A percentile compares a stretch with the other conserved stretches of the same genome.
These are phyloP conservation scores for Pistacia atlantica DNA, from an alignment of 345 rosid species.

Conservation along the genomic window DNA sequence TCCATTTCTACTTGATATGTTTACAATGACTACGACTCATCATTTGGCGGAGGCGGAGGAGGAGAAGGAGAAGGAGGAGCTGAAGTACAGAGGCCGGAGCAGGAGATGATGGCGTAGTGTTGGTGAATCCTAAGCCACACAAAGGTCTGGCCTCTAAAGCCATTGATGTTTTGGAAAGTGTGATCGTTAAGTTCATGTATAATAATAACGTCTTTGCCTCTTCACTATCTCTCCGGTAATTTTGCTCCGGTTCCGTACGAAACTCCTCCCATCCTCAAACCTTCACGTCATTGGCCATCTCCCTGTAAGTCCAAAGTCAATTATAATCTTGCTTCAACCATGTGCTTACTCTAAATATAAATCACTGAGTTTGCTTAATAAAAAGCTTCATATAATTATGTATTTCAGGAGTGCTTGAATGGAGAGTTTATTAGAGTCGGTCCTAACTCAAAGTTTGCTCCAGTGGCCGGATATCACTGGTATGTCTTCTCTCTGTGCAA, in stretches of 20 bases:
- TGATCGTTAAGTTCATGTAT: constrained; percentile 69
- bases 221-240: constrained; percentile 83
- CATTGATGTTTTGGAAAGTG: constrained; percentile 63
- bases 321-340: background rate
- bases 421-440: constrained; percentile 94
- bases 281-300: constrained; percentile 77
- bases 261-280: constrained; percentile 66
- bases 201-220: constrained; percentile 76
- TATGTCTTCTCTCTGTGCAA: constrained; percentile 11
- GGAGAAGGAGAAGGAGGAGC: constrained; percentile 21
- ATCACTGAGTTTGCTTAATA: too few species aligned
- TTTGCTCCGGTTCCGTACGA: constrained; percentile 74
- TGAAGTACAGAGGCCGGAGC: constrained; percentile 18
- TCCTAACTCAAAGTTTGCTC: constrained; percentile 80
- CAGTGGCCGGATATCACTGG: constrained; percentile 98
- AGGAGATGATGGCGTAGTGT: constrained; percentile 29
- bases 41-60: constrained; percentile 6
- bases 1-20: too few species aligned
- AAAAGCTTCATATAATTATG: too few species aligned
- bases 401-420: constrained; percentile 70
- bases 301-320: constrained; percentile 50
- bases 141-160: constrained; percentile 65
- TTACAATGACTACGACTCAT: background rate
- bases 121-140: constrained; percentile 63
- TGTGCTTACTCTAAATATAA: too few species aligned